phyloP scores from a whole-genome alignment of 2,329 filamentous ascomycete species.

The Lizonia empirigonia region DNA sequence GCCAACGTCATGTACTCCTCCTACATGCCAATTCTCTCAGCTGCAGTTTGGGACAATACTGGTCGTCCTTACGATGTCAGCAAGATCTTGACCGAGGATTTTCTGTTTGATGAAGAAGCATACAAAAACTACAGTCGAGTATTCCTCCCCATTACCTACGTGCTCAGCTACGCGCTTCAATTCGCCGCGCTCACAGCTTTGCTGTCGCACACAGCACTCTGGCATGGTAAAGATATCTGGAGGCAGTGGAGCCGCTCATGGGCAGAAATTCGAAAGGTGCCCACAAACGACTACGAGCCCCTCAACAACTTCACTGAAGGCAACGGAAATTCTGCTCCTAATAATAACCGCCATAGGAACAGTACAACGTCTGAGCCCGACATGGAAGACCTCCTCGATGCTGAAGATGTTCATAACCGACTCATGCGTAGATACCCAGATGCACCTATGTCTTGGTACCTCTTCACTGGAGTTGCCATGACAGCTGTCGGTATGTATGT shows the following conservation, averaged over 20 bases:
- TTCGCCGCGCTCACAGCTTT: constrained; percentile 82
- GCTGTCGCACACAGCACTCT: constrained; percentile 79
- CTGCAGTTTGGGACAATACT: constrained; percentile 83
- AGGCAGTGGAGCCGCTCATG: constrained; percentile 74
- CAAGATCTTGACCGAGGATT: constrained; percentile 77
- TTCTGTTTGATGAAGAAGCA: constrained; percentile 75
- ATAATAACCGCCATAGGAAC: constrained; percentile 24
- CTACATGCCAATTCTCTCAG: constrained; percentile 85
- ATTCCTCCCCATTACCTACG: constrained; percentile 85
- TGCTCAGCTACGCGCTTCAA: constrained; percentile 83
- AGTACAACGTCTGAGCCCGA: constrained; percentile 46
- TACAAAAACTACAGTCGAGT: constrained; percentile 84
- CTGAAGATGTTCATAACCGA: constrained; percentile 82
- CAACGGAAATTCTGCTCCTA: constrained; percentile 36
- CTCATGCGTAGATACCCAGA: constrained; percentile 84
- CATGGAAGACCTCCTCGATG: constrained; percentile 63
- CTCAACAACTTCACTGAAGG: constrained; percentile 40
- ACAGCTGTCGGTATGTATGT: constrained; percentile 79
- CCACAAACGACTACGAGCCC: constrained; percentile 42
- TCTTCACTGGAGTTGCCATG: constrained; percentile 76
- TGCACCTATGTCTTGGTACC: constrained; percentile 81
- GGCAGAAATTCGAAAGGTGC: constrained; percentile 60
- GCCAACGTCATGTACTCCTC: constrained; percentile 78
- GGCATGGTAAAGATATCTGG: constrained; percentile 84
- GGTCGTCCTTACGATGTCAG: constrained; percentile 81